These are phyloP conservation scores for Lojkania enalia DNA, from an alignment of 2,329 filamentous ascomycete genomes.

Conservation along the genomic window DNA sequence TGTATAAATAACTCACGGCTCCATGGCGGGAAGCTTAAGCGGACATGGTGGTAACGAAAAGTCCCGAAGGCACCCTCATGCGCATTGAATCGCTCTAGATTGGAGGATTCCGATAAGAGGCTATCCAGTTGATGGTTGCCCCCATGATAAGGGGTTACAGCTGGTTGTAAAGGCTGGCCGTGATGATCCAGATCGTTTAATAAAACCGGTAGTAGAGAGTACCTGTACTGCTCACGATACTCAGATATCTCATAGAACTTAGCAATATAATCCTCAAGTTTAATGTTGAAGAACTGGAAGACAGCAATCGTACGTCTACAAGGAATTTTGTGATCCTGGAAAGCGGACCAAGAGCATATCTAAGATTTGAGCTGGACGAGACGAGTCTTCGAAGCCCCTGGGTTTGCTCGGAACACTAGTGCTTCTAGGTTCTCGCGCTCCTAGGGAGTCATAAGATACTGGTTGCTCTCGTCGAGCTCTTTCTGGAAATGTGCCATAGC, in stretches of 20 bases:
- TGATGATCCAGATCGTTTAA: too few species aligned
- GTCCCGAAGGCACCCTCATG: too few species aligned
- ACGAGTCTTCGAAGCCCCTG: constrained; percentile 6
- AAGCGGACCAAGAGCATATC: constrained; percentile 8
- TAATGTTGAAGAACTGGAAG: constrained; percentile 5
- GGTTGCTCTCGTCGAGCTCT: constrained; percentile 3
- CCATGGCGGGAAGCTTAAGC: too few species aligned
- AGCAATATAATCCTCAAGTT: constrained; percentile 3
- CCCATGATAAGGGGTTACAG: too few species aligned
- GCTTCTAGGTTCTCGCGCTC: constrained; percentile 8
- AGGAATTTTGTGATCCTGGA: constrained; percentile 9
- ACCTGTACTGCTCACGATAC: constrained; percentile 10
- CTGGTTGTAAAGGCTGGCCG: too few species aligned
- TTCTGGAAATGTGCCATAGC: constrained; percentile 4
- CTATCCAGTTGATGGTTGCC: too few species aligned
- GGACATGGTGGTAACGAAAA: too few species aligned
- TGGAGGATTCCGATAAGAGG: too few species aligned
- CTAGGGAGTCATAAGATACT: constrained; percentile 8
- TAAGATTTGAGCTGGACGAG: constrained; percentile 9
- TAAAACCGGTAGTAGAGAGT: background rate
- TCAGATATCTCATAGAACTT: constrained; percentile 9
- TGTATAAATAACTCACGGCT: too few species aligned
- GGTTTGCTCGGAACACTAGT: constrained; percentile 8
- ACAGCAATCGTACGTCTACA: constrained; percentile 10
- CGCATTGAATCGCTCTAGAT: too few species aligned